These are phyloP conservation scores for Starmera pachycereana DNA, from an alignment of 805 yeast species.

Conservation along the genomic window DNA sequence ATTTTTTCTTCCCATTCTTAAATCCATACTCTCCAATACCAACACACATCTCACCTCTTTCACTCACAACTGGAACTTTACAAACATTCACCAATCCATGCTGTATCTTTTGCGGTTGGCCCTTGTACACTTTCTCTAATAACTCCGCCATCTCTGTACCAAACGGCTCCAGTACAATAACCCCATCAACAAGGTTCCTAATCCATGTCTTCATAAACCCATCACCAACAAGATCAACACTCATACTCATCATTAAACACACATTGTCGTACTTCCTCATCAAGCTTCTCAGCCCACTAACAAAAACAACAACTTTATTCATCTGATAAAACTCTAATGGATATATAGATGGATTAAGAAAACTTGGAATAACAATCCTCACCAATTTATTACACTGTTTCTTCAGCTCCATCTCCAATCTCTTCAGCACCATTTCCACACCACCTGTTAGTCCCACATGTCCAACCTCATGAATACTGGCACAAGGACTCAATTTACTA, in stretches of 20 bases:
- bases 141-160: slow-evolving; percentile 59
- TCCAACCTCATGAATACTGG: slow-evolving; percentile 50
- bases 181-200: slow-evolving; percentile 56
- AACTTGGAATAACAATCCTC: slow-evolving; percentile 64
- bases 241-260: slow-evolving; percentile 43
- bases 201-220: slow-evolving; percentile 35
- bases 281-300: slow-evolving; percentile 48
- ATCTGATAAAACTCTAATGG: slow-evolving; percentile 38
- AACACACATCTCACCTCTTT: slow-evolving; percentile 70
- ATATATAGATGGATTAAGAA: slow-evolving; percentile 71
- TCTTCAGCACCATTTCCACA: slow-evolving; percentile 23
- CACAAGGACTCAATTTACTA: slow-evolving; percentile 55
- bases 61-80: slow-evolving; percentile 64
- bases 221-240: slow-evolving; percentile 48
- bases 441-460: slow-evolving; percentile 33
- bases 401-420: slow-evolving; percentile 33
- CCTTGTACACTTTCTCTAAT: slow-evolving; percentile 59
- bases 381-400: slow-evolving; percentile 38
- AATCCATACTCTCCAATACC: slow-evolving; percentile 74
- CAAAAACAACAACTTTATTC: slow-evolving; percentile 43
- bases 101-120: slow-evolving; percentile 63
- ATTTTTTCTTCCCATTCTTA: slow-evolving; percentile 69
- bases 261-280: slow-evolving; percentile 37
- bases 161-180: slow-evolving; percentile 72
- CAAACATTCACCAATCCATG: slow-evolving; percentile 79